Conservation (phyloP, 495 filamentous ascomycete species). For the Cladorrhinum samala region DNA sequence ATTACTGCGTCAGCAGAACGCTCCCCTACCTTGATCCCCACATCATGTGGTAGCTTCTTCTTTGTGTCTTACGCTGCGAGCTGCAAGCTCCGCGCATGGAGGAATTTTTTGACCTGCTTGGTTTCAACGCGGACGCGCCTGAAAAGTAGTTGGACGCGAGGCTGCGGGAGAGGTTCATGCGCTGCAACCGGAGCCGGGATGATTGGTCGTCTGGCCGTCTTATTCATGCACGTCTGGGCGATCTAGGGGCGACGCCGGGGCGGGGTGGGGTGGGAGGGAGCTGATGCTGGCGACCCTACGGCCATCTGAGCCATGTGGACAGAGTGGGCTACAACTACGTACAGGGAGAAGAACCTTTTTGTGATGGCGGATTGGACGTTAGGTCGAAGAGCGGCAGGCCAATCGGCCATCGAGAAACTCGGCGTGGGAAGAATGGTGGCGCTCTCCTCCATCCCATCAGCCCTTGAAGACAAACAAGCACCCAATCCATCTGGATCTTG, state of each 20-base stretch:
- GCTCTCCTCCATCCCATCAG: neutral
- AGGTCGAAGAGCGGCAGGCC: neutral
- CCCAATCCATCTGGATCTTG: too few relatives aligned
- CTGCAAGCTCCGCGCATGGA: too few relatives aligned
- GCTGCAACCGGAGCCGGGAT: neutral
- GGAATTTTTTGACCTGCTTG: too few relatives aligned
- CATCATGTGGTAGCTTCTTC: too few relatives aligned
- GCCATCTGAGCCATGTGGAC: neutral
- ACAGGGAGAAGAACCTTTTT: neutral
- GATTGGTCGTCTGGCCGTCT: neutral
- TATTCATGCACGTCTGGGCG: neutral
- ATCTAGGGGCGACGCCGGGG: neutral
- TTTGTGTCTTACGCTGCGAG: too few relatives aligned
- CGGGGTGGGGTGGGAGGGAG: neutral
- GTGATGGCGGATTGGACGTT: neutral
- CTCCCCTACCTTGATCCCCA: too few relatives aligned
- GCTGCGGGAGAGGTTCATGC: slow-evolving; percentile 5
- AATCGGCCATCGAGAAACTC: neutral
- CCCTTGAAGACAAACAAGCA: neutral
- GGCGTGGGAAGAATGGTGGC: neutral
- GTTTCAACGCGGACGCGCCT: neutral
- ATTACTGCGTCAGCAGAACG: too few relatives aligned
- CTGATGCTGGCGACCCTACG: too few relatives aligned
- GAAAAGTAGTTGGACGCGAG: neutral
- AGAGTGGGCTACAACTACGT: neutral